Base-by-base conservation (phyloP, 208 protist genomes). In the Vickermania spadyakhi region DNA sequence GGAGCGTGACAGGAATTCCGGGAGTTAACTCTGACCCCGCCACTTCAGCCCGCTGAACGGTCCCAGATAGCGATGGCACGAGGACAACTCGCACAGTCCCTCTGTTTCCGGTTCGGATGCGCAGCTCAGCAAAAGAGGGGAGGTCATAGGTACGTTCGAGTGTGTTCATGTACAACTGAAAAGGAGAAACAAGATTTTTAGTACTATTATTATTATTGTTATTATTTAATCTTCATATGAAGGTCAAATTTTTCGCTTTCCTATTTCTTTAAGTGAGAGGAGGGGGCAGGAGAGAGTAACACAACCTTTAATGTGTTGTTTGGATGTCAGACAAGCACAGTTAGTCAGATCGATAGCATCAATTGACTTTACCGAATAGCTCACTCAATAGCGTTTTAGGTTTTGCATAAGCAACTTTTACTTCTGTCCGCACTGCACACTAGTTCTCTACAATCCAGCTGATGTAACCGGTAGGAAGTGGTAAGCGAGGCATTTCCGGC, bases 361-460 rank as follows among this genome's bases (percentile, higher is more conserved):
- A n/a, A n/a, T n/a, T n/a, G n/a, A n/a, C n/a, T n/a, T n/a, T n/a
- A n/a, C n/a, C n/a, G n/a, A n/a, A n/a, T n/a, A n/a, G n/a, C n/a
- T n/a, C n/a, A n/a, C n/a, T n/a, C n/a, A n/a, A n/a, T n/a, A n/a
- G n/a, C n/a, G n/a, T n/a, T n/a, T n/a, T n/a, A n/a, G n/a, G n/a
- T n/a, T n/a, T 56, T 13, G 4, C 21, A 64, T 21, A 4, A 63
- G 21, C 25, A 41, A 55, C 2, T 5, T 18, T 5, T 3, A 13
- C 5, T 3, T 21, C 21, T 23, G 2, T 57, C 25, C 18, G 52
- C 52, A 13, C 54, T 63, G 0, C 29, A 26, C 30, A 25, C 22
- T 68, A 62, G 53, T 56, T 23, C 62, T 84, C 66, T 7, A 72
- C 66, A 41, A 79, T 64, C 81, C 84, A 91, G 51, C 77, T 88